phyloP scores from a whole-genome alignment of 495 filamentous ascomycete genomes.

The Lasiosphaeriaceae sp. region DNA sequence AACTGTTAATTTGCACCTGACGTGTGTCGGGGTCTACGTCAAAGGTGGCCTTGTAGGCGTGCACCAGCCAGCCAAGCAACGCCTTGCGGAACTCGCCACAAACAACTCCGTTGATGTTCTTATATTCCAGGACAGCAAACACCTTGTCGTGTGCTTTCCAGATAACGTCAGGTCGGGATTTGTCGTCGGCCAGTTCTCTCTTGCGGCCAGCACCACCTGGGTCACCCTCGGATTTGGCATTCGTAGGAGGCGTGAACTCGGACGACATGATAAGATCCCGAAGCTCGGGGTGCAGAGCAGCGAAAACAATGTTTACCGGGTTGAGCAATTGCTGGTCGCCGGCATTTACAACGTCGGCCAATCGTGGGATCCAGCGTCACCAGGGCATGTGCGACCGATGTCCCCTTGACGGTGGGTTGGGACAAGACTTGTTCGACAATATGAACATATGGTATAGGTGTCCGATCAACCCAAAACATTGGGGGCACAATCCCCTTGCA shows the following conservation, averaged over 20 bases:
- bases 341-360: background rate
- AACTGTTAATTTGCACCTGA: background rate
- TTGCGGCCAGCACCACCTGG: background rate
- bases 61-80: background rate
- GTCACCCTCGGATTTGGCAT: background rate
- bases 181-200: background rate
- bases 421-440: background rate
- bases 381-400: background rate
- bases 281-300: background rate
- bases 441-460: background rate
- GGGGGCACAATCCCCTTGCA: background rate
- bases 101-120: background rate
- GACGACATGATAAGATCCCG: background rate
- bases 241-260: background rate
- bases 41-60: background rate
- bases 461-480: background rate
- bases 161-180: background rate
- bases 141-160: background rate
- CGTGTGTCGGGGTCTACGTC: background rate
- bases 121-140: background rate
- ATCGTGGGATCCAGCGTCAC: background rate
- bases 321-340: background rate
- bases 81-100: background rate
- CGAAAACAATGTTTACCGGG: background rate
- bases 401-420: background rate